Percentiles rank a stretch among this genome's conserved stretches.
These are phyloP conservation scores for Fomitopsis serialis DNA, from an alignment of 768 basidiomycete species.

Conservation along the genomic window DNA sequence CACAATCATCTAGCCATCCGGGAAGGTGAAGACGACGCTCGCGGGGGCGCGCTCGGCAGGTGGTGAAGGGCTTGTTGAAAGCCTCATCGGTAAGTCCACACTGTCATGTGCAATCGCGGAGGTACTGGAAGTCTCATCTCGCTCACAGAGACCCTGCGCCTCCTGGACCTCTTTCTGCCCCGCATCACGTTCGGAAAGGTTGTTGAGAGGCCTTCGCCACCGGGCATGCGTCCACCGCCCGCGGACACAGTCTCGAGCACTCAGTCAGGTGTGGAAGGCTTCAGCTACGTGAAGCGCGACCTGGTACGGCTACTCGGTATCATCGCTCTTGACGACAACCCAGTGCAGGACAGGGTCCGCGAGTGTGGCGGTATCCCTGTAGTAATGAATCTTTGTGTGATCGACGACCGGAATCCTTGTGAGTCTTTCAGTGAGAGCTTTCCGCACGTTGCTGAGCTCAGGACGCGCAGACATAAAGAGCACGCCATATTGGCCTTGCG, in stretches of 20 bases:
- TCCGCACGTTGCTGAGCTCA: not conserved
- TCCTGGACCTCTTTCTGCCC: slow-evolving; percentile 80
- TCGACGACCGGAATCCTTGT: slow-evolving; percentile 94
- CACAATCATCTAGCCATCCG: not conserved
- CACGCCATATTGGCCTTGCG: slow-evolving; percentile 84
- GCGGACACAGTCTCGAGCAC: not conserved
- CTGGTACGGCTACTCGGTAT: slow-evolving; percentile 85
- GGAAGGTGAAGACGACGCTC: slow-evolving; percentile 5
- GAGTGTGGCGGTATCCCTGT: slow-evolving; percentile 70
- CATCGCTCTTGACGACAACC: slow-evolving; percentile 56
- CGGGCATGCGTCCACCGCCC: not conserved
- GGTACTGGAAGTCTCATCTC: not conserved
- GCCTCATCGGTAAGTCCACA: slow-evolving; percentile 16
- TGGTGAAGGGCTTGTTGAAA: slow-evolving; percentile 15
- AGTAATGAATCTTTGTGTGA: slow-evolving; percentile 82
- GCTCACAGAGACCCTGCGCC: slow-evolving; percentile 57
- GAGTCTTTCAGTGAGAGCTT: slow-evolving; percentile 29
- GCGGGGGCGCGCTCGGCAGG: slow-evolving; percentile 4
- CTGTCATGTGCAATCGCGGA: not conserved
- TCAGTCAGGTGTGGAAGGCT: not conserved
- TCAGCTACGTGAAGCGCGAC: slow-evolving; percentile 83
- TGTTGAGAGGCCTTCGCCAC: slow-evolving; percentile 24
- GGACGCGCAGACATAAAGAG: slow-evolving; percentile 74
- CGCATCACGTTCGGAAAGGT: slow-evolving; percentile 77
- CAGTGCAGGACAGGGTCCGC: slow-evolving; percentile 72